Conservation (phyloP, 2,329 filamentous ascomycete species). For the Anthostomella pinea region DNA sequence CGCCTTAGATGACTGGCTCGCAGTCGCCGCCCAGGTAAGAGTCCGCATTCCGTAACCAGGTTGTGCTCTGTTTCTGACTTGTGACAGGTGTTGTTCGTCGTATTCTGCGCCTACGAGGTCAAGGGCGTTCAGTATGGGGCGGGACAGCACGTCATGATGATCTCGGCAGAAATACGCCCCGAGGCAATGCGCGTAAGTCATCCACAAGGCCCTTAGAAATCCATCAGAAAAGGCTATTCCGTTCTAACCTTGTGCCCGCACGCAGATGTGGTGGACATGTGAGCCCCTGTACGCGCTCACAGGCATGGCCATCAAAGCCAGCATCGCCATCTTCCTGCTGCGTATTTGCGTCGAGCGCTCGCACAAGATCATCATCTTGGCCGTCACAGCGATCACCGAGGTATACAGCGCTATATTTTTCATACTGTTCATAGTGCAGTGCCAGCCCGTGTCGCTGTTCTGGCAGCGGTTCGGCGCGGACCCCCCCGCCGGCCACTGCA, state of each 20-base stretch:
- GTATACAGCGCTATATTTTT: constrained; percentile 37
- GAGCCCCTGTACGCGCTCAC: constrained; percentile 40
- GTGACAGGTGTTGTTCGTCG: constrained; percentile 20
- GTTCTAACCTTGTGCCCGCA: constrained; percentile 1
- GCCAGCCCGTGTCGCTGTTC: constrained; percentile 37
- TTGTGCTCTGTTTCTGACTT: background rate
- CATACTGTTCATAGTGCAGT: constrained; percentile 40
- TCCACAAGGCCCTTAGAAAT: no score
- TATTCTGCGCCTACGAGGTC: constrained; percentile 28
- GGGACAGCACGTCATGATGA: constrained; percentile 22
- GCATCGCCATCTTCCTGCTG: constrained; percentile 38
- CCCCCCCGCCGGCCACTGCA: constrained; percentile 31
- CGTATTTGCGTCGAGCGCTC: constrained; percentile 31
- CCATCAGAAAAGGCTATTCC: background rate
- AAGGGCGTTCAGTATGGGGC: constrained; percentile 29
- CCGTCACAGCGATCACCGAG: constrained; percentile 28
- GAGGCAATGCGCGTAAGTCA: constrained; percentile 31
- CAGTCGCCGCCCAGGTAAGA: constrained; percentile 30
- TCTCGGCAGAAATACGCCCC: constrained; percentile 17
- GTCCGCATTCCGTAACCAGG: background rate
- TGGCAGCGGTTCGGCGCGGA: constrained; percentile 33
- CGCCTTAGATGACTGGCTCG: constrained; percentile 33
- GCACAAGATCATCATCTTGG: constrained; percentile 34
- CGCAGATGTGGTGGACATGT: constrained; percentile 39
- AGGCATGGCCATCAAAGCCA: constrained; percentile 36